Percentiles rank a stretch among this genome's conserved stretches.
Evolutionary conservation across 768 basidiomycete genomes (phyloP).

Genomic region (Naganishia kalamii): DNA sequence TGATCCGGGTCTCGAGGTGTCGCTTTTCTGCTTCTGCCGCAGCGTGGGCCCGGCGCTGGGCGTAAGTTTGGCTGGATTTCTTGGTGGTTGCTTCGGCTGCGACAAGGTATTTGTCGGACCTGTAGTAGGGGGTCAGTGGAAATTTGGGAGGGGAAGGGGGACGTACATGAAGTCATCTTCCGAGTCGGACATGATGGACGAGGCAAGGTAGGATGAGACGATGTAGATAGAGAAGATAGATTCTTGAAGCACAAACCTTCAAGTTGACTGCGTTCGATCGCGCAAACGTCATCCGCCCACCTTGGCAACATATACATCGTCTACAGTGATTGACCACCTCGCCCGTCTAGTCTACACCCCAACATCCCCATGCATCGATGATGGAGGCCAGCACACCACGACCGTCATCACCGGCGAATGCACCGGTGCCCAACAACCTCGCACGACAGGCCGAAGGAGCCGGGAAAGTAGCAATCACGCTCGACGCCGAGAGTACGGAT

Average conservation of each 20-base stretch:
- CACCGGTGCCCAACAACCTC: not conserved
- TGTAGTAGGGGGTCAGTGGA: too few species aligned
- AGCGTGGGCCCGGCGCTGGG: constrained; percentile 18
- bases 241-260: too few species aligned
- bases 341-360: too few species aligned
- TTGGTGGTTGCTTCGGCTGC: constrained; percentile 19
- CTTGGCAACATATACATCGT: too few species aligned
- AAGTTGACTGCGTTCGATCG: too few species aligned
- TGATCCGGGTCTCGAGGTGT: constrained; percentile 14
- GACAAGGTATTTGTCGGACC: constrained; percentile 45
- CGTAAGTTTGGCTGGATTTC: constrained; percentile 26
- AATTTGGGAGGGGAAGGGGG: too few species aligned
- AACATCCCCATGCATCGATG: not conserved
- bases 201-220: not conserved
- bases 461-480: not conserved
- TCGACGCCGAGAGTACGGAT: not conserved
- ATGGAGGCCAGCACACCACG: too few species aligned
- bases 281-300: too few species aligned
- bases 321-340: not conserved
- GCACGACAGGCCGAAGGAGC: not conserved
- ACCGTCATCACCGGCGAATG: too few species aligned
- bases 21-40: constrained; percentile 10
- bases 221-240: too few species aligned
- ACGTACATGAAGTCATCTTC: constrained; percentile 48
- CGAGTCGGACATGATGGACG: constrained; percentile 29